Conservation (phyloP, 2,329 filamentous ascomycete genomes). For the Calcarisporium arbuscula region DNA sequence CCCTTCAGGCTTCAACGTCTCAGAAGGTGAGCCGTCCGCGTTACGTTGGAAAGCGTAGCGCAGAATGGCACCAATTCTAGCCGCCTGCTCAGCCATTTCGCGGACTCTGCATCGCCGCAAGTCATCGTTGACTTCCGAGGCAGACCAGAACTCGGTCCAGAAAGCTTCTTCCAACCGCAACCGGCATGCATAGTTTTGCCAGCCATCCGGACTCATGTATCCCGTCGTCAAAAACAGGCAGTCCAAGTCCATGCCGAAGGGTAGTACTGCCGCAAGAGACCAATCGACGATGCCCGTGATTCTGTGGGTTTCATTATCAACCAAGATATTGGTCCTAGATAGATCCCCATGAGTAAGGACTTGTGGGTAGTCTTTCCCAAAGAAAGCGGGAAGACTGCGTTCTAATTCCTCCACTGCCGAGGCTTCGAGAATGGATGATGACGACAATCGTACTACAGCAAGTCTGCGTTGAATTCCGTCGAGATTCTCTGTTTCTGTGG, state of each 20-base stretch:
- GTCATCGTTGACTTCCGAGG: slow-evolving; percentile 8
- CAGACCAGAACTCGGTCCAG: slow-evolving; percentile 16
- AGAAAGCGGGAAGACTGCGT: slow-evolving; percentile 17
- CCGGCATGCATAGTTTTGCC: slow-evolving; percentile 14
- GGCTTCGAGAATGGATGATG: slow-evolving; percentile 7
- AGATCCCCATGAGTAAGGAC: slow-evolving; percentile 8
- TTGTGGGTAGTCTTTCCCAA: slow-evolving; percentile 19
- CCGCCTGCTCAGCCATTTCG: slow-evolving; percentile 9
- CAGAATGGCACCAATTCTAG: slow-evolving; percentile 13
- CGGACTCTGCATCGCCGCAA: slow-evolving; percentile 5
- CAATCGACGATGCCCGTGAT: slow-evolving; percentile 3
- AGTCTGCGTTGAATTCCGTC: slow-evolving; percentile 1
- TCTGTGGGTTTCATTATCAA: background rate
- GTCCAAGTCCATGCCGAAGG: slow-evolving; percentile 8
- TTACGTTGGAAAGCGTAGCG: slow-evolving; percentile 13
- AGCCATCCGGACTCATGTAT: slow-evolving; percentile 13
- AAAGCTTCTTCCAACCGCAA: slow-evolving; percentile 9
- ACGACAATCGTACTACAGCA: slow-evolving; percentile 1
- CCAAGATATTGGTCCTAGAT: slow-evolving; percentile 2
- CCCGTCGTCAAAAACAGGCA: slow-evolving; percentile 13
- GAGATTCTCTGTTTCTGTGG: background rate
- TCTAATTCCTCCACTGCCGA: slow-evolving; percentile 12
- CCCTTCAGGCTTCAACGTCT: slow-evolving; percentile 11
- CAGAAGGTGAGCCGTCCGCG: slow-evolving; percentile 10
- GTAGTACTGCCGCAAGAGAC: slow-evolving; percentile 18